These are phyloP conservation scores for Aspergillus spinulosporus DNA, from an alignment of 2,329 filamentous ascomycete species.

Conservation along the genomic window DNA sequence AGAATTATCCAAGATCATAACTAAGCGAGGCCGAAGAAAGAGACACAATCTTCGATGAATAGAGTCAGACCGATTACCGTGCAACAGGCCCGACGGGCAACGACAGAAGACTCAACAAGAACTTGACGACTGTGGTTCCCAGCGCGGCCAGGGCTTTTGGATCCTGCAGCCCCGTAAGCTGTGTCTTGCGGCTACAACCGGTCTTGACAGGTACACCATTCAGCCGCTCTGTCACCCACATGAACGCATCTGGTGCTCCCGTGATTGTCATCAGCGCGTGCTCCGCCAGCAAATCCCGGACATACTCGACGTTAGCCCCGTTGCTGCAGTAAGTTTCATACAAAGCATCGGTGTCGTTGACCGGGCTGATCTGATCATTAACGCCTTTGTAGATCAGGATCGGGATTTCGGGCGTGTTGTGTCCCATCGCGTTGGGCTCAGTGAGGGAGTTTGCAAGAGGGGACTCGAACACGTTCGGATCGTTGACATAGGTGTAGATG, in stretches of 20 bases:
- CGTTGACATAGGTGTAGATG: conserved; percentile 24
- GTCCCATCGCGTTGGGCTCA: conserved; percentile 35
- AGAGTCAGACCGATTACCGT: not conserved
- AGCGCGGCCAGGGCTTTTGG: conserved; percentile 13
- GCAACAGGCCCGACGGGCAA: conserved; percentile 12
- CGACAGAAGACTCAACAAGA: conserved; percentile 13
- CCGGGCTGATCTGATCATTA: conserved; percentile 47
- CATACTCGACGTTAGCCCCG: conserved; percentile 47
- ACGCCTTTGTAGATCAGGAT: conserved; percentile 55
- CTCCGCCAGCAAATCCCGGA: conserved; percentile 47
- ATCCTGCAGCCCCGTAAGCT: conserved; percentile 19
- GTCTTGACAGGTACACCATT: conserved; percentile 13
- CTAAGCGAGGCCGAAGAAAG: not conserved
- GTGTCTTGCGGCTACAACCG: conserved; percentile 19
- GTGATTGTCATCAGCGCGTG: conserved; percentile 41
- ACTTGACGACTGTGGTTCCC: conserved; percentile 9
- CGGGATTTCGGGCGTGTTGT: conserved; percentile 49
- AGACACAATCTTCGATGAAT: not conserved
- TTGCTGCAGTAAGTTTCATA: conserved; percentile 44
- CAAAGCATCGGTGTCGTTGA: conserved; percentile 48
- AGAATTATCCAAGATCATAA: not conserved
- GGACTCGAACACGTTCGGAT: conserved; percentile 21
- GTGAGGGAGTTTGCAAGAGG: conserved; percentile 18
- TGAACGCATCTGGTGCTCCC: conserved; percentile 35
- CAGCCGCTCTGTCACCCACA: conserved; percentile 31